Percentiles rank a stretch among this genome's conserved stretches.
Conservation (phyloP, 108 stramenopile species). For the Asterionellopsis glacialis region DNA sequence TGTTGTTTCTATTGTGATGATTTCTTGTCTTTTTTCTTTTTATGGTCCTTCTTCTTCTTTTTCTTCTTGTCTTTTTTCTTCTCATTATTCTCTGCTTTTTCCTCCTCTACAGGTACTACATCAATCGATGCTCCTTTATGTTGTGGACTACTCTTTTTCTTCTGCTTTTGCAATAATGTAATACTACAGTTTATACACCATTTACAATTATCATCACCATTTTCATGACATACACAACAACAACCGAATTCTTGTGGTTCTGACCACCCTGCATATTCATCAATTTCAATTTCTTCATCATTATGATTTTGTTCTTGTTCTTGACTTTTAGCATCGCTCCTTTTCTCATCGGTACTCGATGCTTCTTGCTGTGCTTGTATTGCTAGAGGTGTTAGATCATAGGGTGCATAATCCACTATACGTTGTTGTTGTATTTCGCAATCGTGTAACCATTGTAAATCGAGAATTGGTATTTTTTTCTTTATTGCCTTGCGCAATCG, state of each 20-base stretch:
- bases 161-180: too few species aligned
- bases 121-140: too few species aligned
- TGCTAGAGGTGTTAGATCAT: slow-evolving; percentile 12
- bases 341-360: background rate
- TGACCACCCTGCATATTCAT: slow-evolving; percentile 27
- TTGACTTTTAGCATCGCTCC: background rate
- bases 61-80: too few species aligned
- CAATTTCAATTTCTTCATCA: slow-evolving; percentile 12
- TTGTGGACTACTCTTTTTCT: too few species aligned
- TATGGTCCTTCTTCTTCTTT: too few species aligned
- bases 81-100: too few species aligned
- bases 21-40: too few species aligned
- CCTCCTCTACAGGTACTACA: too few species aligned
- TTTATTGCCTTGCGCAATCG: slow-evolving; percentile 76
- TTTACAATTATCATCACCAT: slow-evolving; percentile 41
- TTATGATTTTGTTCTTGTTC: background rate
- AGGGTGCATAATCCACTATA: slow-evolving; percentile 10
- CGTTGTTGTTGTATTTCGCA: slow-evolving; percentile 16
- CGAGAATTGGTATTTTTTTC: slow-evolving; percentile 52
- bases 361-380: background rate
- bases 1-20: too few species aligned
- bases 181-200: slow-evolving; percentile 54
- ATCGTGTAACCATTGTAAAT: slow-evolving; percentile 48
- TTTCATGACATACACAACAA: slow-evolving; percentile 79
- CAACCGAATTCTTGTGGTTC: slow-evolving; percentile 46